Evolutionary conservation across 352 stramenopile genomes (phyloP).

Genomic region (Pythium chondricola): DNA sequence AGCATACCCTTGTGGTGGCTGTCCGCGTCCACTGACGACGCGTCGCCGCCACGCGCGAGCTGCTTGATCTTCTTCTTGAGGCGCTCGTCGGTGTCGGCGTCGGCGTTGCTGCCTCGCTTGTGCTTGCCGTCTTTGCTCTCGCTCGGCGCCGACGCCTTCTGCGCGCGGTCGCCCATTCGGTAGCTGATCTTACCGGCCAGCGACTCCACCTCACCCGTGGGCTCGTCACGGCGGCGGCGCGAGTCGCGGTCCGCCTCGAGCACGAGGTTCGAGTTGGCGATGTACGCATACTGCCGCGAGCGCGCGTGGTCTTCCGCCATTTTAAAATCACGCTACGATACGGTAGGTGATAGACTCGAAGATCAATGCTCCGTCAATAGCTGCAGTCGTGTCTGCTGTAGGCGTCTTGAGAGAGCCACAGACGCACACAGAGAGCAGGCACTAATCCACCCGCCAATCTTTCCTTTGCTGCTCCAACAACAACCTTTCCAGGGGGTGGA

Average conservation of each 20-base stretch:
- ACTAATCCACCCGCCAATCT: not conserved
- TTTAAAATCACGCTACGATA: too few species aligned
- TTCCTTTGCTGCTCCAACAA: not conserved
- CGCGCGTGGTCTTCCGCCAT: constrained; percentile 90
- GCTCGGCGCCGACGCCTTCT: constrained; percentile 46
- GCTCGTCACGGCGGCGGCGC: constrained; percentile 70
- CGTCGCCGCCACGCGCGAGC: constrained; percentile 22
- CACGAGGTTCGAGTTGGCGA: constrained; percentile 93
- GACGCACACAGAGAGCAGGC: too few species aligned
- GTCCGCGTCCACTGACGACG: not conserved
- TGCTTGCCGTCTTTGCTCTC: constrained; percentile 29
- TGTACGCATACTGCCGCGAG: constrained; percentile 90
- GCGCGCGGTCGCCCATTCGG: constrained; percentile 80
- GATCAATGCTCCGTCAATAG: not conserved
- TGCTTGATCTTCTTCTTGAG: constrained; percentile 73
- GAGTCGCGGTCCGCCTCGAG: constrained; percentile 88
- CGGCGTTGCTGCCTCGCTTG: constrained; percentile 30
- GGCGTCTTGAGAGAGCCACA: too few species aligned
- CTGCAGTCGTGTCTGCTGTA: not conserved
- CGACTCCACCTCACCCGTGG: constrained; percentile 84
- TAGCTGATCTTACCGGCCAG: constrained; percentile 69
- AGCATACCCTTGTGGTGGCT: constrained; percentile 29
- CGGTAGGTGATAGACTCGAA: too few species aligned
- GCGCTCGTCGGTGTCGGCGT: constrained; percentile 33
- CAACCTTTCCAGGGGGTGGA: not conserved